Evolutionary conservation across 2,329 filamentous ascomycete genomes (phyloP).

Genomic region (Monosporascus sp.): DNA sequence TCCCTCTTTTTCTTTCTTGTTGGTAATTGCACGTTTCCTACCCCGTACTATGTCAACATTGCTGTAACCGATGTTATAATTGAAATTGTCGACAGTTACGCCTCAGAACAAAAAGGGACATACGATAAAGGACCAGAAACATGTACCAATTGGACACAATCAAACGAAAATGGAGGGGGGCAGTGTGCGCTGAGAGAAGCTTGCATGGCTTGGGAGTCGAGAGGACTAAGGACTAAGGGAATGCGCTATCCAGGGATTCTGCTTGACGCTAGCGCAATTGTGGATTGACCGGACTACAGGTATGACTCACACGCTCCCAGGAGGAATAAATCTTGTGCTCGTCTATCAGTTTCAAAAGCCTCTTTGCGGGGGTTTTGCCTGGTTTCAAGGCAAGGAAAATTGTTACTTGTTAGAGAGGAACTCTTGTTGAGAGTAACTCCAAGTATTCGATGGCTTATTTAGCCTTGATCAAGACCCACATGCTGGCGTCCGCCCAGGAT

Average conservation of each 20-base stretch:
- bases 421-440: background rate
- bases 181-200: background rate
- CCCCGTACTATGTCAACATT: no score
- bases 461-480: background rate
- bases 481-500: background rate
- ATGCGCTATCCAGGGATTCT: background rate
- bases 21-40: no score
- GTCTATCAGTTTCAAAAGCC: constrained; percentile 18
- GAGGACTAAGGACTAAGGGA: background rate
- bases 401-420: constrained; percentile 21
- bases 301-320: constrained; percentile 24
- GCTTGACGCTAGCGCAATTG: constrained; percentile 4
- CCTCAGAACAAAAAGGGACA: no score
- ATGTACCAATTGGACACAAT: no score
- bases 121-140: no score
- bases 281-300: constrained; percentile 3
- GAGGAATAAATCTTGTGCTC: constrained; percentile 14
- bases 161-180: background rate
- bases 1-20: no score
- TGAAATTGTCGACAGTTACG: no score
- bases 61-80: no score
- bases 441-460: background rate
- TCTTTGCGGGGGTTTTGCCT: constrained; percentile 6
- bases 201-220: background rate
- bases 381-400: constrained; percentile 9